A percentile compares a stretch with the other conserved stretches of the same genome.
Conservation (phyloP, 139 green algal genomes). For the Parachlorella kessleri region DNA sequence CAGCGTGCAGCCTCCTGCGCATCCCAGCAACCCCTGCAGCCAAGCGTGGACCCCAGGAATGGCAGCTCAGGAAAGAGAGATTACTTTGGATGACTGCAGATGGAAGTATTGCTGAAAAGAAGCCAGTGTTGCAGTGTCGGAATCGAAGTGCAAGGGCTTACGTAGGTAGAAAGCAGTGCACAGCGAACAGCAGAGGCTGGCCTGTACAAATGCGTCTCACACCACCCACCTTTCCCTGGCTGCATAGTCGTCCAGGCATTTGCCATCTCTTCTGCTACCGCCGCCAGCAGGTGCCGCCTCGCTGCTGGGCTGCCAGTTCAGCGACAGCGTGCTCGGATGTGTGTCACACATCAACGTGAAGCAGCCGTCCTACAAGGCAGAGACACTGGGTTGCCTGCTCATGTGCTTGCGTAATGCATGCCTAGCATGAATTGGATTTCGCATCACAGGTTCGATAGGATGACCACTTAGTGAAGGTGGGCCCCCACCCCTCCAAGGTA, state of each 20-base stretch:
- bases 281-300: not conserved
- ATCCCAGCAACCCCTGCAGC: slow-evolving; percentile 19
- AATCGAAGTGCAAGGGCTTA: too few relatives aligned
- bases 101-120: not conserved
- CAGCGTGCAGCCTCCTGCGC: slow-evolving; percentile 27
- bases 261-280: not conserved
- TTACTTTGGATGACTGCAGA: not conserved
- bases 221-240: not conserved
- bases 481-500: too few relatives aligned
- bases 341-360: slow-evolving; percentile 32
- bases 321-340: slow-evolving; percentile 20
- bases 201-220: too few relatives aligned
- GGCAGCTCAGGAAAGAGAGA: not conserved
- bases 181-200: too few relatives aligned
- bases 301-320: slow-evolving; percentile 35
- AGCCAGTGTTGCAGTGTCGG: not conserved
- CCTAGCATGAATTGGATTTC: too few relatives aligned
- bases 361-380: slow-evolving; percentile 9
- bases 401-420: too few relatives aligned
- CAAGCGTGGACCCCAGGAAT: not conserved
- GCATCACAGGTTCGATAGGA: too few relatives aligned
- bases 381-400: too few relatives aligned
- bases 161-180: too few relatives aligned
- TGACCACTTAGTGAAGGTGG: too few relatives aligned
- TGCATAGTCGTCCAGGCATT: not conserved